Evolutionary conservation across 2,329 filamentous ascomycete species (phyloP).

Genomic region (Penicillium capsulatum): DNA sequence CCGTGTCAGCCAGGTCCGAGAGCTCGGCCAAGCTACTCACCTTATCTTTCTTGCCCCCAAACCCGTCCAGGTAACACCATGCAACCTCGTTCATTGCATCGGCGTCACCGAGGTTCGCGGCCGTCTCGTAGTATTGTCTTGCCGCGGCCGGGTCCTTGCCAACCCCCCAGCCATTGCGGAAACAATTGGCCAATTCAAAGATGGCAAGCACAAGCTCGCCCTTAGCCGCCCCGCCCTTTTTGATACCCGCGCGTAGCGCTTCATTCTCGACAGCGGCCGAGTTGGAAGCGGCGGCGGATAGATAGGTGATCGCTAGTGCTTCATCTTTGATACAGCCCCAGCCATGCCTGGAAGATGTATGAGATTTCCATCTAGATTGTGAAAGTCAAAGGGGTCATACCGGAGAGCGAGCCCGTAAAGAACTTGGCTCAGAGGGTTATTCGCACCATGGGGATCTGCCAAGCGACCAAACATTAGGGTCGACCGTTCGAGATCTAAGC

Average conservation of each 20-base stretch:
- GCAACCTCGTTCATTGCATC: conserved; percentile 97
- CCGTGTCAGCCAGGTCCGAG: conserved; percentile 2
- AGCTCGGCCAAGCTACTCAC: conserved; percentile 53
- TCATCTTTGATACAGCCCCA: conserved; percentile 81
- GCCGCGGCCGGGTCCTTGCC: conserved; percentile 81
- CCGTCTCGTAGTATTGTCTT: conserved; percentile 90
- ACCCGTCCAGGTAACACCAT: conserved; percentile 96
- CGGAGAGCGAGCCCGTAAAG: conserved; percentile 87
- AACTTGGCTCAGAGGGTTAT: conserved; percentile 92
- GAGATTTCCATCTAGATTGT: no score
- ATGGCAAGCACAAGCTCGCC: conserved; percentile 95
- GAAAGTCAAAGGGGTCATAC: conserved; percentile 49
- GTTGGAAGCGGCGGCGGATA: conserved; percentile 84
- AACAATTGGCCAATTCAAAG: conserved; percentile 73
- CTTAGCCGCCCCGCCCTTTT: conserved; percentile 90
- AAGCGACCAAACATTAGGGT: conserved; percentile 81
- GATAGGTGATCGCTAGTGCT: conserved; percentile 71
- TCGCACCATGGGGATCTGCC: conserved; percentile 76
- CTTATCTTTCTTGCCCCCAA: conserved; percentile 97
- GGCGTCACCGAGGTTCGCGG: conserved; percentile 90
- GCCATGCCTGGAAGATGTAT: conserved; percentile 77
- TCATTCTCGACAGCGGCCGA: conserved; percentile 80
- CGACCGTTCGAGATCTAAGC: conserved; percentile 67
- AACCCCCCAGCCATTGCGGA: conserved; percentile 92
- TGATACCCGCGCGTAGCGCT: conserved; percentile 80